Evolutionary conservation across 2,329 filamentous ascomycete species (phyloP).

Genomic region (Fusarium sp.): DNA sequence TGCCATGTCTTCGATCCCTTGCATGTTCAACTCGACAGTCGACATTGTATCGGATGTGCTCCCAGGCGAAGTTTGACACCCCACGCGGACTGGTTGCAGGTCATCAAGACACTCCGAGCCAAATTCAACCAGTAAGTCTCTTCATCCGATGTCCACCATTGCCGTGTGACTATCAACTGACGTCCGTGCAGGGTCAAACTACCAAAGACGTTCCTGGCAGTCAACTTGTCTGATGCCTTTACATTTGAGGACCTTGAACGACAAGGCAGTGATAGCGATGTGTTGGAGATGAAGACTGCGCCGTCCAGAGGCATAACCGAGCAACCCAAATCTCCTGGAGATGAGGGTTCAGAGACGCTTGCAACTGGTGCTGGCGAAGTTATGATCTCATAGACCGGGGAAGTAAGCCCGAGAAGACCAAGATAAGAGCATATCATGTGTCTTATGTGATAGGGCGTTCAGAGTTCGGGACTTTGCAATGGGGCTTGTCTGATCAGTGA

Average conservation of each 20-base stretch:
- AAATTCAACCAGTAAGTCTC: slow-evolving; percentile 88
- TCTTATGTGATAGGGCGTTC: slow-evolving; percentile 4
- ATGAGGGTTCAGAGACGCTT: slow-evolving; percentile 14
- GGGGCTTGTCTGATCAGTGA: background rate
- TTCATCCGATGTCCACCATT: background rate
- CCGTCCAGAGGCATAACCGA: slow-evolving; percentile 46
- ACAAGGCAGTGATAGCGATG: slow-evolving; percentile 58
- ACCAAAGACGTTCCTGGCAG: slow-evolving; percentile 72
- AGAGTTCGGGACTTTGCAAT: background rate
- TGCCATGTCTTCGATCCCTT: slow-evolving; percentile 97
- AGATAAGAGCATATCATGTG: slow-evolving; percentile 19
- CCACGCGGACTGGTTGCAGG: slow-evolving; percentile 94
- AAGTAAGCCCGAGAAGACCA: slow-evolving; percentile 2
- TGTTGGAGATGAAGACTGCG: slow-evolving; percentile 59
- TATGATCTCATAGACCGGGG: slow-evolving; percentile 35
- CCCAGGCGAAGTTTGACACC: slow-evolving; percentile 89
- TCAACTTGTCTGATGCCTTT: slow-evolving; percentile 72
- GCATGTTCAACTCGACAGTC: slow-evolving; percentile 94
- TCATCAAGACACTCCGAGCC: slow-evolving; percentile 93
- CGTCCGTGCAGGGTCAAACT: slow-evolving; percentile 65
- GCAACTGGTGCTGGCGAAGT: slow-evolving; percentile 39
- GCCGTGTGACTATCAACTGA: slow-evolving; percentile 30
- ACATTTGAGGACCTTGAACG: slow-evolving; percentile 67
- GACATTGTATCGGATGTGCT: slow-evolving; percentile 95
- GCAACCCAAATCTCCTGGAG: slow-evolving; percentile 17